Evolutionary conservation across 2,329 filamentous ascomycete genomes (phyloP), one percentile per base, ranked within the genome.

Genomic region (Shiraia bambusicola): DNA sequence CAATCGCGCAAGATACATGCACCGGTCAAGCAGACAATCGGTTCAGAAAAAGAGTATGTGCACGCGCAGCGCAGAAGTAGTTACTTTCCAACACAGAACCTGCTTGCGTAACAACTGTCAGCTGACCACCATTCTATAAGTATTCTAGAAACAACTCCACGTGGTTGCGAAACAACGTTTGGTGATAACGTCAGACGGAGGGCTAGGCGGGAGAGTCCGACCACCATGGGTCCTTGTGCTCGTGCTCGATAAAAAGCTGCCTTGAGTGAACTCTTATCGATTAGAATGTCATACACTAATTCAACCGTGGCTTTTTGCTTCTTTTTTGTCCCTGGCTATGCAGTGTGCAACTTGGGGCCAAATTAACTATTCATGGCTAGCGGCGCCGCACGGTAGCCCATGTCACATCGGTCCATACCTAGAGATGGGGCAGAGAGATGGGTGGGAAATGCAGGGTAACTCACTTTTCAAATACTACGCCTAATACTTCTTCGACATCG

Each of bases 381-480:
- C 19, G 19, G 19, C 19, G 19, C 19, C 19, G 19, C 19, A 22
- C 19, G 19, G 19, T 22, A 22, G 19, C 8, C 19, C 19, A 22
- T 22, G 19, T 22, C 19, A 22, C 19, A 22, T 22, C 19, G 19
- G 19, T 8, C 19, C 19, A 22, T 22, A 22, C 19, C 19, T 22
- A 22, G 19, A 22, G 19, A 22, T 22, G 19, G 19, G 19, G 19
- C 19, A 22, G 19, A 37, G 22, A 26, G 19, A 16, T 26, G 14
- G 29, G n/a, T n/a, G n/a, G 34, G 30, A 47, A 37, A 10, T 14
- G 34, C 32, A 26, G 28, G 22, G 14, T 38, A 28, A 80, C 81
- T 76, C 73, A 95, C 88, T 95, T 97, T 69, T 97, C 92, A 72
- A 98, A 98, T 3, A 98, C 91, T 15, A 98, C 91, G 0, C 93